Evolutionary conservation across 768 basidiomycete species (phyloP).

Genomic region (Podaxis sp.): DNA sequence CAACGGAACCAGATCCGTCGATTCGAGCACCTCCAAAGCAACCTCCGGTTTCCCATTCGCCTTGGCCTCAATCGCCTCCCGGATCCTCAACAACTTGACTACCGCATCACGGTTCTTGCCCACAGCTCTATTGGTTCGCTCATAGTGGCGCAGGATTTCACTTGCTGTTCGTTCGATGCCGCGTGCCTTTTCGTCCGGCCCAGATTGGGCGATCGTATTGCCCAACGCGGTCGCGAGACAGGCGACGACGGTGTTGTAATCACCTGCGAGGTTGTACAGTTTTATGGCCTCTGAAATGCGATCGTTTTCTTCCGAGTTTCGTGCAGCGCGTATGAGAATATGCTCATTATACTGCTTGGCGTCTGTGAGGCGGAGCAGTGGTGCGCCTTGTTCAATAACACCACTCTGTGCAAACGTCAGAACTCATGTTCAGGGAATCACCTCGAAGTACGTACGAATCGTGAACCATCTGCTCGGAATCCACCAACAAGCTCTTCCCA

Average conservation of each 20-base stretch:
- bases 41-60: conserved; percentile 68
- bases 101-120: conserved; percentile 76
- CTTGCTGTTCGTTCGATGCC: conserved; percentile 70
- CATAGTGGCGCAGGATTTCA: conserved; percentile 80
- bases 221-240: conserved; percentile 88
- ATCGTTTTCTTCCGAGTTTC: conserved; percentile 79
- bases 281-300: conserved; percentile 90
- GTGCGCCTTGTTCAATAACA: conserved; percentile 79
- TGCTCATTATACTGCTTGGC: conserved; percentile 71
- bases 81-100: conserved; percentile 70
- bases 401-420: conserved; percentile 56
- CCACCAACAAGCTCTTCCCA: conserved; percentile 98
- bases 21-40: conserved; percentile 86
- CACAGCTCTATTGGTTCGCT: conserved; percentile 68
- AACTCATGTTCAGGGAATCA: neutral
- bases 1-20: conserved; percentile 83
- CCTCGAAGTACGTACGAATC: conserved; percentile 59
- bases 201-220: conserved; percentile 70
- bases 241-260: conserved; percentile 83
- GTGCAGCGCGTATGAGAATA: conserved; percentile 82
- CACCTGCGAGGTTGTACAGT: conserved; percentile 91
- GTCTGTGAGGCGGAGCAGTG: conserved; percentile 70
- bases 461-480: conserved; percentile 84
- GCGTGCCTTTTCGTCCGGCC: conserved; percentile 59
- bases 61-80: conserved; percentile 79